Evolutionary conservation across 169 alveolate species (phyloP), one percentile per base, ranked within the genome.

Genomic region (Cyclospora cayetanensis): DNA sequence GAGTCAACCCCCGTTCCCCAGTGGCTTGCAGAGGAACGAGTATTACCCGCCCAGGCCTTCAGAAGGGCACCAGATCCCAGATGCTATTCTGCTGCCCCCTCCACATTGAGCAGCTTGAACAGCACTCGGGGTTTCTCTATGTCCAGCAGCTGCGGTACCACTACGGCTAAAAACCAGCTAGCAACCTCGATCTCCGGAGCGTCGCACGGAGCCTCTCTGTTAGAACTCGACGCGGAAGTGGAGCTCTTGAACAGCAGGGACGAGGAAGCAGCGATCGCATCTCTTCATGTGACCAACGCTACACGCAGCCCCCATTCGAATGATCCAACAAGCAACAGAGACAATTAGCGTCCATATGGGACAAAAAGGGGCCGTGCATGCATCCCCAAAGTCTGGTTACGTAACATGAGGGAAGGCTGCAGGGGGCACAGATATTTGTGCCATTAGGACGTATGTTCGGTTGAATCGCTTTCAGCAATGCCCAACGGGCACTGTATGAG

Each of bases 1-100:
- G 89, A 79, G 52, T 79, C 74, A 34, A 79, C 89, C 11, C 89
- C 89, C 52, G 89, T 79, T 3, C 89, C 89, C 43, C 55, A 79
- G 74, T 79, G 89, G 89, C 89, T 79, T 31, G 55, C 89, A 29
- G 89, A 79, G 34, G 89, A 79, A 34, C 52, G 89, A 2, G 72
- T 79, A 46, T 27, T 79, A 43, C 89, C 89, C 35, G 89, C 89
- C 15, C 89, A 79, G 25, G 89, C 89, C 34, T 53, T 50, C 72
- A 46, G 89, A 12, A 50, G 89, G 46, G 68, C 72, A 1, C 25
- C 68, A 20, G 89, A 79, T 20, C 89, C 89, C 74, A 29, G 72
- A 41, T 79, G 89, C 52, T 79, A 52, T 34, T 79, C 89, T 12
- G 72, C 89, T 52, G 89, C 89, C 52, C 89, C 89, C 27, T 18